Base-by-base conservation (phyloP, 345 rosid species). In the Triadica sebifera region DNA sequence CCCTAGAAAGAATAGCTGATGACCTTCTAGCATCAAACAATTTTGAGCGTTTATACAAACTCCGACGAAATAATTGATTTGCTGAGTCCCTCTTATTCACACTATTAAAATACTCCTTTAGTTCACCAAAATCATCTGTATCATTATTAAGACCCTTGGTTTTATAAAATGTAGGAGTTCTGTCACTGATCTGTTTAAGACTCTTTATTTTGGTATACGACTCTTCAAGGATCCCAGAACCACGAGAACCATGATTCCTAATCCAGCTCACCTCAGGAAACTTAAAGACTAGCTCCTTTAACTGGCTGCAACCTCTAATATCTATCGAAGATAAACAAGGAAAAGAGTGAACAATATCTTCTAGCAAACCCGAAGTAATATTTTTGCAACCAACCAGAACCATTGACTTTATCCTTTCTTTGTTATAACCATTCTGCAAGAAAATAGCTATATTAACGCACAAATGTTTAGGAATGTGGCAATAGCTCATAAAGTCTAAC, bases 31-130 rank as follows among this genome's bases (percentile, higher is more conserved):
- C 96, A 86, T 93, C 99, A 70, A 91, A 91, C 79, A 96, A 80
- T 84, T 93, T 96, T 75, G 99, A 89, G 56, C 99, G 97, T 68
- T 89, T 88, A 79, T 96, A 96, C 60, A 91, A 85, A 86, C 91
- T 94, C 72, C 90, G 89, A 49, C 91, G 90, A 78, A 93, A 93
- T 76, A 87, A 84, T 79, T 90, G 94, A 77, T 87, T 89, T 63
- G 97, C 91, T 24, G 99, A 87, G 76, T 93, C 99, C 85, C 96
- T 88, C 85, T 89, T 90, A 69, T 87, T 96, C 65, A 91, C 98
- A 77, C 98, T 92, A 70, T 91, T 96, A 71, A 96, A 93, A 82
- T 96, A 96, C 82, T 93, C 93, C 84, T 88, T 96, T 83, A 96
- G 85, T 75, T 89, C 93, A 79, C 98, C 89, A 86, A 88, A 91